A percentile compares a stretch with the other conserved stretches of the same genome.
These are phyloP conservation scores for Angomonas deanei DNA, from an alignment of 208 protist genomes.

Conservation along the genomic window DNA sequence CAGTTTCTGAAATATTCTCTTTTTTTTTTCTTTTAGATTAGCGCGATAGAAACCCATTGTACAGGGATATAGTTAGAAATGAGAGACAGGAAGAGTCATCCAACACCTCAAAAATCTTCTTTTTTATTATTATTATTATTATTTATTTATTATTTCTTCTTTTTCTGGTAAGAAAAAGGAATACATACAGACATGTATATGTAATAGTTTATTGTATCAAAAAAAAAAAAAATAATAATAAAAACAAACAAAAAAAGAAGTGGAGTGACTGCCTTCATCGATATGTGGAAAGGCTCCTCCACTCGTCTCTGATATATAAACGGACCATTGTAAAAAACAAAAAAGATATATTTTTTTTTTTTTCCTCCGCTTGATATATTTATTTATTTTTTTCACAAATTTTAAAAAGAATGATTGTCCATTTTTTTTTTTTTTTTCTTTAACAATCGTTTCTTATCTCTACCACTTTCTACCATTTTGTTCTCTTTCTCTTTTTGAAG, in stretches of 20 bases:
- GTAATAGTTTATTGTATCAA: too few species aligned
- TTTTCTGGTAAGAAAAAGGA: neutral
- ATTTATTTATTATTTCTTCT: slow-evolving; percentile 2
- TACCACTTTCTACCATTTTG: neutral
- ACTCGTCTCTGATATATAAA: too few species aligned
- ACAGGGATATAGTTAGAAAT: too few species aligned
- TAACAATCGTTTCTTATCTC: neutral
- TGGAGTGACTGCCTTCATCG: neutral
- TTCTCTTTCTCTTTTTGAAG: neutral
- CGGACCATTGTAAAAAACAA: too few species aligned
- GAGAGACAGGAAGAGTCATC: too few species aligned
- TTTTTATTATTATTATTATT: neutral
- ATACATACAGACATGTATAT: neutral
- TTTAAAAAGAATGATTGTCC: neutral
- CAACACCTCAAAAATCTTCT: slow-evolving; percentile 2
- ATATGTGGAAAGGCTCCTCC: neutral
- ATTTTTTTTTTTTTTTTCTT: neutral
- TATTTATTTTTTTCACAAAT: neutral
- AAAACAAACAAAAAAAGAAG: neutral
- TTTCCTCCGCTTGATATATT: neutral
- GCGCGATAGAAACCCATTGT: too few species aligned
- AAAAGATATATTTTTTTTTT: too few species aligned
- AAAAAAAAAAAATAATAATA: neutral
- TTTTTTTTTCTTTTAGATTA: too few species aligned
- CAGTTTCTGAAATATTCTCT: too few species aligned